phyloP scores from a whole-genome alignment of 129 eudicot species.

The Lactuca sativa region DNA sequence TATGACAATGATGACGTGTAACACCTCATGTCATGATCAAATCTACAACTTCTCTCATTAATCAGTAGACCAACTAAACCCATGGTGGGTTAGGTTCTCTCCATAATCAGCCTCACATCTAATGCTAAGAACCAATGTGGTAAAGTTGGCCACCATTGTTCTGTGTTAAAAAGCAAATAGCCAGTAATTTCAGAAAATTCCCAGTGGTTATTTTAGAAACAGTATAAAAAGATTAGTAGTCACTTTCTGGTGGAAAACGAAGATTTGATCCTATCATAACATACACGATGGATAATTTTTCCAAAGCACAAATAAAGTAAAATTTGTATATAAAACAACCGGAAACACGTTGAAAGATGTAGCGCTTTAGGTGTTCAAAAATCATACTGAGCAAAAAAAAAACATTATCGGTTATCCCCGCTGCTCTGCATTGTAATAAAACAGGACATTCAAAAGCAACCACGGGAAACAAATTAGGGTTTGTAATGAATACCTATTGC shows the following conservation, averaged over 20 bases:
- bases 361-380: background rate
- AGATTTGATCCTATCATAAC: background rate
- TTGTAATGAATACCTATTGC: slow-evolving; percentile 15
- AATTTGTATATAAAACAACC: background rate
- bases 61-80: background rate
- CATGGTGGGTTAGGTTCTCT: background rate
- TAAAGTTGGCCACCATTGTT: background rate
- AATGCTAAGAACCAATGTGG: no score
- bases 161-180: slow-evolving; percentile 1
- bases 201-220: background rate
- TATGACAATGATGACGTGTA: background rate
- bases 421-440: background rate
- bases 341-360: background rate
- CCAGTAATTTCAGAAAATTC: background rate
- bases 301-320: background rate
- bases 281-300: background rate
- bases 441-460: background rate
- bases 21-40: background rate
- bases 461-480: slow-evolving; percentile 1
- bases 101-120: no score
- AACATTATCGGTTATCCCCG: background rate
- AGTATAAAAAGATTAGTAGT: background rate
- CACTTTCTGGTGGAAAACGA: background rate
- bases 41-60: background rate
- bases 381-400: background rate